A percentile compares a stretch with the other conserved stretches of the same genome.
These are phyloP conservation scores for Eucalyptus cloeziana DNA, from an alignment of 345 rosid species.

Conservation along the genomic window DNA sequence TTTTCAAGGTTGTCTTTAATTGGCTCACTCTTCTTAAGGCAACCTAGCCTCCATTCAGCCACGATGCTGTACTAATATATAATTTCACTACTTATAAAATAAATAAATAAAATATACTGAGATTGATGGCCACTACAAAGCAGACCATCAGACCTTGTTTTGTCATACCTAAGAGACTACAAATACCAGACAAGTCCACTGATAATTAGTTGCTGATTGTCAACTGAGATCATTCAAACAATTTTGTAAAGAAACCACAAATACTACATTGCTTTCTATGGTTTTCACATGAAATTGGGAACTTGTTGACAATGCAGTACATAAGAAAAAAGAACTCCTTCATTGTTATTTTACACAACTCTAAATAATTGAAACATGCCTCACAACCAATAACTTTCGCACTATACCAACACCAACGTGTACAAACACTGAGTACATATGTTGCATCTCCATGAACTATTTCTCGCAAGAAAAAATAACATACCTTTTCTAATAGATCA, in stretches of 20 bases:
- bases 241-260: background rate
- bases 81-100: background rate
- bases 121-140: background rate
- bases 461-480: background rate
- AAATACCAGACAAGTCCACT: background rate
- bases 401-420: background rate
- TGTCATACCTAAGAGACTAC: background rate
- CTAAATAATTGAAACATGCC: background rate
- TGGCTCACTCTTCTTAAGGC: background rate
- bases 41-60: background rate
- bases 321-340: background rate
- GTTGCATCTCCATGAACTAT: background rate
- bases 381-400: background rate
- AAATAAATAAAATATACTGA: background rate
- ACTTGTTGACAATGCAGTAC: background rate
- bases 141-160: background rate
- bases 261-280: background rate
- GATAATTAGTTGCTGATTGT: background rate
- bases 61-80: background rate
- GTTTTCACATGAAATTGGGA: background rate
- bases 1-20: background rate
- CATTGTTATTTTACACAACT: background rate
- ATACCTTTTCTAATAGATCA: slow-evolving; percentile 94
- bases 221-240: background rate
- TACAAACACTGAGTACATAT: background rate